Conservation (phyloP, 257 asterid genomes). For the Solanum verrucosum region DNA sequence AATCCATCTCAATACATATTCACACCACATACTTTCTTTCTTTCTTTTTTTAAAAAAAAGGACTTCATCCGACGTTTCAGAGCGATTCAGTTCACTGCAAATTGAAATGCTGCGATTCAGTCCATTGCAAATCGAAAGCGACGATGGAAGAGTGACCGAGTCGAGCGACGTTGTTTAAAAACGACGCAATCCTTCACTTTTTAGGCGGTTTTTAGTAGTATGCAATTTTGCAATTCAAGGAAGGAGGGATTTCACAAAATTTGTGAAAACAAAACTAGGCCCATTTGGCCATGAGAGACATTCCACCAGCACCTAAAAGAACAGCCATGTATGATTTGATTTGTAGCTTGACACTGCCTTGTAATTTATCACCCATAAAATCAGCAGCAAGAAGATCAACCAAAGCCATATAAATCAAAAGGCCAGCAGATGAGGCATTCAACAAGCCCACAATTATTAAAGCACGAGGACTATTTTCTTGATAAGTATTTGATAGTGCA, state of each 20-base stretch:
- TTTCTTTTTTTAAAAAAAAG: no score
- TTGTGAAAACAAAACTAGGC: background rate
- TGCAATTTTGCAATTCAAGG: background rate
- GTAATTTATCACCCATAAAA: constrained; percentile 32
- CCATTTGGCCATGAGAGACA: constrained; percentile 43
- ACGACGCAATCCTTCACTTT: no score
- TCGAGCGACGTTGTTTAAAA: no score
- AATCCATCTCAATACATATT: no score
- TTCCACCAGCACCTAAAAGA: constrained; percentile 28
- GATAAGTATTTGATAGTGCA: constrained; percentile 16
- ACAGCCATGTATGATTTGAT: constrained; percentile 17
- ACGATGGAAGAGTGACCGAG: no score
- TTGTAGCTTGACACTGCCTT: constrained; percentile 20
- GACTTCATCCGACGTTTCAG: no score
- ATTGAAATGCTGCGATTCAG: no score
- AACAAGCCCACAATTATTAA: constrained; percentile 23
- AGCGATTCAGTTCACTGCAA: no score
- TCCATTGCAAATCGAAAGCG: no score
- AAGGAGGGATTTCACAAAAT: background rate
- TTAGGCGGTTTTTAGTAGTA: no score
- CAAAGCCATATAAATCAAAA: constrained; percentile 32
- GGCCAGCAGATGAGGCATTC: constrained; percentile 31
- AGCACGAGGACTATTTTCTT: constrained; percentile 25
- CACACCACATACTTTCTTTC: no score
- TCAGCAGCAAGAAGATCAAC: constrained; percentile 32